Percentiles rank a stretch among this genome's conserved stretches.
Evolutionary conservation across 2,329 filamentous ascomycete genomes (phyloP).

Genomic region (Aspergillus sp.): DNA sequence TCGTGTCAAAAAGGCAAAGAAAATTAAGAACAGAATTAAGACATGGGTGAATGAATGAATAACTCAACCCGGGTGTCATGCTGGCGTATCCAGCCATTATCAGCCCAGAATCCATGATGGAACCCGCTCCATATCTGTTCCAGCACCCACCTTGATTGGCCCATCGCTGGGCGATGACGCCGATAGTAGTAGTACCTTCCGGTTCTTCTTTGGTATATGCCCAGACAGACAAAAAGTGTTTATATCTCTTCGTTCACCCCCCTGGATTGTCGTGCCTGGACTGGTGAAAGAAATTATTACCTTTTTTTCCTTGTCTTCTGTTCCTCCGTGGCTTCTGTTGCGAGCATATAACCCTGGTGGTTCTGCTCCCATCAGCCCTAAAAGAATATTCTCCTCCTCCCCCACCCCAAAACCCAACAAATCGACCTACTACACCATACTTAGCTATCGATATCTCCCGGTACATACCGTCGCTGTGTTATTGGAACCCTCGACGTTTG

Average conservation of each 20-base stretch:
- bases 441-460: background rate
- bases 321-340: background rate
- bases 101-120: constrained; percentile 1
- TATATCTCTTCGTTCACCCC: background rate
- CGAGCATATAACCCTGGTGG: background rate
- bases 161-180: constrained; percentile 1
- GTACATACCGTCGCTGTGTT: background rate
- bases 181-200: constrained; percentile 2
- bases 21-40: too few species aligned
- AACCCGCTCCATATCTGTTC: background rate
- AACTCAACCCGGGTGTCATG: background rate
- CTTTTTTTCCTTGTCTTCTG: background rate
- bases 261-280: background rate
- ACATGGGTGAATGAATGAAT: background rate
- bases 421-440: background rate
- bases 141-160: background rate
- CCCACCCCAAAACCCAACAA: background rate
- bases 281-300: background rate
- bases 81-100: constrained; percentile 1
- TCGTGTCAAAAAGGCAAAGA: background rate
- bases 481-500: background rate
- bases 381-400: background rate
- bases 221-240: background rate
- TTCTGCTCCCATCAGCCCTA: background rate
- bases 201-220: background rate